Evolutionary conservation across 441 rosid genomes (phyloP).

Genomic region (Manihot esculenta): DNA sequence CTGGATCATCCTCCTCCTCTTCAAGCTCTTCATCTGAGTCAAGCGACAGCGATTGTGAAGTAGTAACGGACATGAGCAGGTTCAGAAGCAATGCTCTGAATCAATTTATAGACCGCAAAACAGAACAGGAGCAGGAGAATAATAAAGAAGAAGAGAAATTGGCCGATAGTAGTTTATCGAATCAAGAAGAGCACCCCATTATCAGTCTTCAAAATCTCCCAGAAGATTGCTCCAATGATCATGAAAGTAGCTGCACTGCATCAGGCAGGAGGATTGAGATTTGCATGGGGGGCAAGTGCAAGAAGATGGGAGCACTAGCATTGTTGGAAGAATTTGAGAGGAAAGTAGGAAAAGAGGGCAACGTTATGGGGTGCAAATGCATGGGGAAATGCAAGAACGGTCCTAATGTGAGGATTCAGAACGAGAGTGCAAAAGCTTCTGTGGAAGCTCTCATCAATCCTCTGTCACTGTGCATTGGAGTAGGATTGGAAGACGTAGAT

Average conservation of each 20-base stretch:
- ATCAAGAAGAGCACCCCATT: not conserved
- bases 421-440: constrained; percentile 26
- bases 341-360: constrained; percentile 43
- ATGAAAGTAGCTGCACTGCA: not conserved
- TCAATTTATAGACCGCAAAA: not conserved
- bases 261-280: constrained; percentile 14
- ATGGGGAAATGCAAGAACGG: constrained; percentile 78
- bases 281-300: constrained; percentile 36
- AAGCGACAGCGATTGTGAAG: constrained; percentile 22
- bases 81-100: constrained; percentile 2
- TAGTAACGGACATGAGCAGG: constrained; percentile 9
- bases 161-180: not conserved
- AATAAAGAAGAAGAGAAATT: not conserved
- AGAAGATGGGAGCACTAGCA: constrained; percentile 44
- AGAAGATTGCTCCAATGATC: constrained; percentile 8
- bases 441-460: constrained; percentile 37
- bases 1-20: constrained; percentile 2
- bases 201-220: not conserved
- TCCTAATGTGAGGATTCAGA: constrained; percentile 60
- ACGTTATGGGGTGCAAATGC: constrained; percentile 68
- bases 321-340: constrained; percentile 60
- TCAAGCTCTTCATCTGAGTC: constrained; percentile 27
- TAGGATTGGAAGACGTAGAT: constrained; percentile 61
- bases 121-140: not conserved
- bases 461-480: constrained; percentile 49